Base-by-base conservation (phyloP, 202 grass and related monocot genomes). In the Cymbopogon flexuosus region DNA sequence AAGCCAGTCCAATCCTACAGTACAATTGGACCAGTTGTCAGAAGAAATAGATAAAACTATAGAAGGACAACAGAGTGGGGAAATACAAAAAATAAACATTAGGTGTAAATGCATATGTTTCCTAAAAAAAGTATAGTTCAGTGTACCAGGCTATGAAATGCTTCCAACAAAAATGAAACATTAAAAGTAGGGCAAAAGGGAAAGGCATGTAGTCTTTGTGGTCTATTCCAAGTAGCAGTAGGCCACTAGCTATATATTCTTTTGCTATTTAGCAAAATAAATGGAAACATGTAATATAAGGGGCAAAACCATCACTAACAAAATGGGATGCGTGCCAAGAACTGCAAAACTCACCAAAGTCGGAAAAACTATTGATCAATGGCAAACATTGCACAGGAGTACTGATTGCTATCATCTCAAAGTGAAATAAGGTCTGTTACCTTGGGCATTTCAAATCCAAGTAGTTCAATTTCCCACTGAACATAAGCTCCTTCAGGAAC, bases 1-100 rank as follows among this genome's bases (percentile, higher is more conserved):
- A 98, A 83, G 15, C 95, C 92, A 79, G 95, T 95, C 95, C 95
- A 98, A 74, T 98, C 92, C 95, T 98, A 79, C 82, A 92, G 61
- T 30, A 40, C 70, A 83, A 84, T 43, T 65, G 65, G 63, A 56
- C 60, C 46, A 79, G 37, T 51, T 37, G 16, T 65, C 3, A 87
- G 58, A 88, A 70, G 1, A 78, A 42, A 41, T 68, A 54, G 54
- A 41, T 52, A 60, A 63, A 84, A 65, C 16, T 27, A 75, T 73
- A 51, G 23, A 64, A 68, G 33, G 24, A 73, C 33, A 54, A 81
- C 22, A 41, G 72, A 59, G 65, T 37, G 64, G 62, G 57, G 30
- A 62, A 56, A 68, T 35, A 79, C 30, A 81, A 33, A 60, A 81
- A 51, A 61, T 46, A 61, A 13, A 52, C 15, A 86, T 21, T 8